A percentile compares a stretch with the other conserved stretches of the same genome.
These are phyloP conservation scores for Penicillium egyptiacum DNA, from an alignment of 495 filamentous ascomycete species.

Conservation along the genomic window DNA sequence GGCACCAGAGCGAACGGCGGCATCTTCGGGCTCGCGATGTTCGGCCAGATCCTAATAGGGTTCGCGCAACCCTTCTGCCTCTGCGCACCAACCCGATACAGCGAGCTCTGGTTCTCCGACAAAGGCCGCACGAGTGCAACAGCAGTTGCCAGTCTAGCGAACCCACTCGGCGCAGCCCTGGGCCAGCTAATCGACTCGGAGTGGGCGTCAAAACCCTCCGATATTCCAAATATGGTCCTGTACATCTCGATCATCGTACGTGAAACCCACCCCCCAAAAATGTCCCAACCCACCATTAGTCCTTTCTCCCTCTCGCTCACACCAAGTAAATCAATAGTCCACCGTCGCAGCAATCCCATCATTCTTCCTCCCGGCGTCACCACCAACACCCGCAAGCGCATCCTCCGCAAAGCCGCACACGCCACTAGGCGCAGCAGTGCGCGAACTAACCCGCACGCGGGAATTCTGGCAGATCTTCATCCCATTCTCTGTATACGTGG, in stretches of 20 bases:
- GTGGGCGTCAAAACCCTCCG: slow-evolving; percentile 58
- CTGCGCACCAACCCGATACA: slow-evolving; percentile 84
- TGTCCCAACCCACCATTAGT: slow-evolving; percentile 8
- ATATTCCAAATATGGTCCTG: slow-evolving; percentile 80
- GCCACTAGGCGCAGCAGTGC: slow-evolving; percentile 50
- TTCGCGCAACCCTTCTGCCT: slow-evolving; percentile 91
- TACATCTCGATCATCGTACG: slow-evolving; percentile 83
- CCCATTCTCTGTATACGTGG: slow-evolving; percentile 81
- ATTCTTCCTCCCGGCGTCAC: slow-evolving; percentile 78
- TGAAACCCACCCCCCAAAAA: slow-evolving; percentile 4
- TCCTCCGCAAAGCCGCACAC: slow-evolving; percentile 49
- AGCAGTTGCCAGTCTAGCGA: slow-evolving; percentile 78
- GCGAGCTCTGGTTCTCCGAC: slow-evolving; percentile 91
- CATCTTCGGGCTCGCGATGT: slow-evolving; percentile 77
- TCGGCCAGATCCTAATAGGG: slow-evolving; percentile 92
- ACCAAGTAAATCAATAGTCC: slow-evolving; percentile 46
- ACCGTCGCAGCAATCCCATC: slow-evolving; percentile 71
- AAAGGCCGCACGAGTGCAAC: slow-evolving; percentile 82
- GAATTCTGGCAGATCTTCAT: slow-evolving; percentile 77
- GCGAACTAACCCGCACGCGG: slow-evolving; percentile 50
- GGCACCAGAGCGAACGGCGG: slow-evolving; percentile 63
- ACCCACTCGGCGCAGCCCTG: slow-evolving; percentile 84
- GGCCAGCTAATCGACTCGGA: slow-evolving; percentile 83
- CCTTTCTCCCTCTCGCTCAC: neutral
- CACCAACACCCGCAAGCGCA: slow-evolving; percentile 70